Evolutionary conservation across 2,329 filamentous ascomycete genomes (phyloP).

Genomic region (Conoideocrella luteorostrata): DNA sequence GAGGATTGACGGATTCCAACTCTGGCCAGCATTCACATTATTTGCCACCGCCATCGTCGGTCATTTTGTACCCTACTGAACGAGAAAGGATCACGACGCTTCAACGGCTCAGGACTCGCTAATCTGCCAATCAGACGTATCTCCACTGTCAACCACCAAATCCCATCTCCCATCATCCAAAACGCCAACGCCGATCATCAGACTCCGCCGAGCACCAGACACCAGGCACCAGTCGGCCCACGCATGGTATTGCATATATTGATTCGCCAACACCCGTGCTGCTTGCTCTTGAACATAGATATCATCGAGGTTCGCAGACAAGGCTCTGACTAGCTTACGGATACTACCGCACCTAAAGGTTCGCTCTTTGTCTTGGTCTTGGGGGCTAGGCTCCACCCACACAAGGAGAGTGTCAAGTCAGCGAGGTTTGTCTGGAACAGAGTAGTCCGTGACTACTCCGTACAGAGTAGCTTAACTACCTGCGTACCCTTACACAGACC

Average conservation of each 20-base stretch:
- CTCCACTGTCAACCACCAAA: conserved; percentile 1
- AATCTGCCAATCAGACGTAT: conserved; percentile 10
- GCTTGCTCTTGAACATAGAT: neutral
- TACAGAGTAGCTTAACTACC: too few species aligned
- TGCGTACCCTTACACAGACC: conserved; percentile 1
- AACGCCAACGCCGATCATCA: too few species aligned
- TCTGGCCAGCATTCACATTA: too few species aligned
- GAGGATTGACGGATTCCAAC: too few species aligned
- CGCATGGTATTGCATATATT: neutral
- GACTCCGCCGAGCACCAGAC: too few species aligned
- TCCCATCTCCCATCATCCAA: neutral
- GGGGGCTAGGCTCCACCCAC: conserved; percentile 3
- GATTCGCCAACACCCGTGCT: neutral
- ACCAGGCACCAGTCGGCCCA: neutral
- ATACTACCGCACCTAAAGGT: conserved; percentile 11
- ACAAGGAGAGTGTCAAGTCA: neutral
- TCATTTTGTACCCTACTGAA: neutral
- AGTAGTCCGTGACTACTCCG: too few species aligned
- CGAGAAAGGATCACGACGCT: conserved; percentile 2
- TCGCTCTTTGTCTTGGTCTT: neutral
- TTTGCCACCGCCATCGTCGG: neutral
- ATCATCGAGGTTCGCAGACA: neutral
- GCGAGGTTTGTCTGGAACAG: neutral
- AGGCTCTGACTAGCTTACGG: conserved; percentile 6
- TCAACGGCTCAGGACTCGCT: conserved; percentile 12